phyloP scores from a whole-genome alignment of 164 flowering plant genomes.

The Aristolochia contorta region DNA sequence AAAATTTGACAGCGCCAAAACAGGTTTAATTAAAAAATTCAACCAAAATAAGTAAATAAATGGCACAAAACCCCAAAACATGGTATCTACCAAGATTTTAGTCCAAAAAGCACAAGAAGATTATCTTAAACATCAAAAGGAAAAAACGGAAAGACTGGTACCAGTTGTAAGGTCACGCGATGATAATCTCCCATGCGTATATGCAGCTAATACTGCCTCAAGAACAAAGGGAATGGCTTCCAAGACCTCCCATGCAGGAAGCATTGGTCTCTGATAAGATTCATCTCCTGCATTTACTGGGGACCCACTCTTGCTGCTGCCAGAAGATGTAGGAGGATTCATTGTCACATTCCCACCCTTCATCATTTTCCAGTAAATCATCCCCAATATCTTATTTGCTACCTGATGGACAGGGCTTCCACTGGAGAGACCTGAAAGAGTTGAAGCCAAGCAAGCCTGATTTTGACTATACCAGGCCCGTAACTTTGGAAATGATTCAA shows the following conservation, averaged over 20 bases:
- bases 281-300: constrained; percentile 48
- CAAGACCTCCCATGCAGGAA: constrained; percentile 91
- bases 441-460: constrained; percentile 72
- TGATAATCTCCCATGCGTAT: constrained; percentile 81
- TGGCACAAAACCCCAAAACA: too few species aligned
- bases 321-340: constrained; percentile 36
- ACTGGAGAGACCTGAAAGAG: constrained; percentile 53
- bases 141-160: constrained; percentile 12
- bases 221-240: constrained; percentile 85
- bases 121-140: not conserved
- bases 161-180: constrained; percentile 88
- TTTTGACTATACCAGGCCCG: constrained; percentile 80
- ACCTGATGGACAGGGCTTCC: constrained; percentile 72
- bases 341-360: constrained; percentile 28
- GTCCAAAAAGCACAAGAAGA: too few species aligned
- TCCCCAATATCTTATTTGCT: constrained; percentile 58
- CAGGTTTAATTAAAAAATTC: not conserved
- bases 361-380: constrained; percentile 62
- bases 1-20: not conserved
- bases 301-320: constrained; percentile 48
- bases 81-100: too few species aligned
- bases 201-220: constrained; percentile 76
- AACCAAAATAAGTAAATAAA: too few species aligned
- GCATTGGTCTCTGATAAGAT: constrained; percentile 34
- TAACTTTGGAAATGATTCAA: constrained; percentile 73